Percentiles rank a stretch among this genome's conserved stretches.
phyloP scores from a whole-genome alignment of 176 grass and related monocot species.

The Pontederia crassipes region DNA sequence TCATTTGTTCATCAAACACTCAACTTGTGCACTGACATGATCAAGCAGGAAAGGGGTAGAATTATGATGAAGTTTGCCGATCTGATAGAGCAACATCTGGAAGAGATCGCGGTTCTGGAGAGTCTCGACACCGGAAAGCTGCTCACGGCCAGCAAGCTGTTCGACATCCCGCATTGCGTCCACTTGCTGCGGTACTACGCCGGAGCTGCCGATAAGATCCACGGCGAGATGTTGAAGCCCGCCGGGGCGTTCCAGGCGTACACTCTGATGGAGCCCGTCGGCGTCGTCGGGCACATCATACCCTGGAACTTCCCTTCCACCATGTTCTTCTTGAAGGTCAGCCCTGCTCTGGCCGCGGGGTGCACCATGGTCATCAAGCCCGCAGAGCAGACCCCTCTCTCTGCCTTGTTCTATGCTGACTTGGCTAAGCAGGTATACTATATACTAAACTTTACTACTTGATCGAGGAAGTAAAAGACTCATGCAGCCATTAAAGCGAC shows the following conservation, averaged over 20 bases:
- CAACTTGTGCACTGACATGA: background rate
- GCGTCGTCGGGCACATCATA: slow-evolving; percentile 74
- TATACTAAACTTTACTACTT: background rate
- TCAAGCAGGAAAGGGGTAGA: slow-evolving; percentile 42
- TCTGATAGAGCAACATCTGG: slow-evolving; percentile 47
- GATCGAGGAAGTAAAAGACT: background rate
- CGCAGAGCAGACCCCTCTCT: slow-evolving; percentile 72
- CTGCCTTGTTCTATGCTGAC: slow-evolving; percentile 55
- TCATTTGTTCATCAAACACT: no score
- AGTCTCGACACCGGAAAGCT: slow-evolving; percentile 69
- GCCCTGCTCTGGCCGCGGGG: slow-evolving; percentile 56
- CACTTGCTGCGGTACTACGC: slow-evolving; percentile 65
- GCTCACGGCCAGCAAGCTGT: slow-evolving; percentile 25
- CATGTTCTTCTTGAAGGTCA: slow-evolving; percentile 89
- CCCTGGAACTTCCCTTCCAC: slow-evolving; percentile 67
- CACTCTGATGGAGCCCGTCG: slow-evolving; percentile 87
- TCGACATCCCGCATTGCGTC: slow-evolving; percentile 31
- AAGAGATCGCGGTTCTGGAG: slow-evolving; percentile 61
- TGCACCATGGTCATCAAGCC: slow-evolving; percentile 82
- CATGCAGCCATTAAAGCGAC: background rate
- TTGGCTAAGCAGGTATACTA: slow-evolving; percentile 39
- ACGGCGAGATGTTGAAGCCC: slow-evolving; percentile 65
- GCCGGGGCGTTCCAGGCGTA: slow-evolving; percentile 43
- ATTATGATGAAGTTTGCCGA: slow-evolving; percentile 62
- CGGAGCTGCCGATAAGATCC: slow-evolving; percentile 70